Conservation (phyloP, 148 eudicot species). For the Vaccinium macrocarpon region DNA sequence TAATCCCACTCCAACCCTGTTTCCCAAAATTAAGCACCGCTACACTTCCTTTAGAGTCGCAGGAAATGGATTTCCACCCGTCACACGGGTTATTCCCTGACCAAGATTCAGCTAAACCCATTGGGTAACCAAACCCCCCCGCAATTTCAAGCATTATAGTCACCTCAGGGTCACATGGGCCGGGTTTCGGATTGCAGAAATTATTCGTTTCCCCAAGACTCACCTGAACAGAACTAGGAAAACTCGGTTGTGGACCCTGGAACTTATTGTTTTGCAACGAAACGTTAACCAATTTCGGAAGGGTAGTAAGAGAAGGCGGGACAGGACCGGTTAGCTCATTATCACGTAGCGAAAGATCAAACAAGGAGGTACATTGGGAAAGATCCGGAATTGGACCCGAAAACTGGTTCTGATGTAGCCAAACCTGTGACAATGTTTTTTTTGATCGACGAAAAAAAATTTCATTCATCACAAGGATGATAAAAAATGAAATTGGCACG, state of each 20-base stretch:
- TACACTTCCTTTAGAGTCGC: conserved; percentile 35
- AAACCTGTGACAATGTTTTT: conserved; percentile 29
- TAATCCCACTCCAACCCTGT: conserved; percentile 39
- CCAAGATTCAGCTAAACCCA: conserved; percentile 55
- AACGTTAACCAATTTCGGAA: conserved; percentile 43
- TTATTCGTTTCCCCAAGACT: conserved; percentile 35
- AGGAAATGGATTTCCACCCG: conserved; percentile 43
- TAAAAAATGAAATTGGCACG: not conserved
- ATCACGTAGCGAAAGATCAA: conserved; percentile 57
- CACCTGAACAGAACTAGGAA: conserved; percentile 22
- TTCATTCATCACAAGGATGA: not conserved
- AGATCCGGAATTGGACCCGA: conserved; percentile 63
- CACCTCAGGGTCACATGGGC: conserved; percentile 69
- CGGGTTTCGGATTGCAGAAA: conserved; percentile 46
- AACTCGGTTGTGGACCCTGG: conserved; percentile 56
- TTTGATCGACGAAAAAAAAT: not conserved
- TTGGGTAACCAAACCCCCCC: conserved; percentile 49
- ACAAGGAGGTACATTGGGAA: conserved; percentile 29
- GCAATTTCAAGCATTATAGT: conserved; percentile 43
- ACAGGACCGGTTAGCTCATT: conserved; percentile 56
- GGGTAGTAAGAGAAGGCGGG: conserved; percentile 36
- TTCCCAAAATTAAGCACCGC: conserved; percentile 43
- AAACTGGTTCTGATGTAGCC: conserved; percentile 53
- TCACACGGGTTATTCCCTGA: conserved; percentile 57
- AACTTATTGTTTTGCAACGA: conserved; percentile 58